These are phyloP conservation scores for Fusarium sp. DNA, from an alignment of 2,329 filamentous ascomycete genomes.

Conservation along the genomic window DNA sequence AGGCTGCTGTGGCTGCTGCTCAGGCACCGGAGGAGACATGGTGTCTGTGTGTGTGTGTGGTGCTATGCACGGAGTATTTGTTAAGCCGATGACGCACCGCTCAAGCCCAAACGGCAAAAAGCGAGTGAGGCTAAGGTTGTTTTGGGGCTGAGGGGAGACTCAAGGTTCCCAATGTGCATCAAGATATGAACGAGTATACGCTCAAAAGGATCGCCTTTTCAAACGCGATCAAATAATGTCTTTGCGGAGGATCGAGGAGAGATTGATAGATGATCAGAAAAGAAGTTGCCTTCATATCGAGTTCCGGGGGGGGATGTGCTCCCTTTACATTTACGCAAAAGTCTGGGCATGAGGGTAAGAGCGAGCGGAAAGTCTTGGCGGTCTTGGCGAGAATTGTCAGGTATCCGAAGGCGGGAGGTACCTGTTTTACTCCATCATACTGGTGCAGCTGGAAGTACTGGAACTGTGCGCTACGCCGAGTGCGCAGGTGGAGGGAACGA, in stretches of 20 bases:
- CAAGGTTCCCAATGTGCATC: background rate
- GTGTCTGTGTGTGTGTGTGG: background rate
- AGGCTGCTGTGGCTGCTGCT: constrained; percentile 37
- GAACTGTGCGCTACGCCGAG: constrained; percentile 27
- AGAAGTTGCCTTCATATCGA: constrained; percentile 37
- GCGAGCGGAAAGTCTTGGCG: constrained; percentile 55
- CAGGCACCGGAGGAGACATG: constrained; percentile 51
- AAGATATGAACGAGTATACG: background rate
- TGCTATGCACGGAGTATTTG: constrained; percentile 31
- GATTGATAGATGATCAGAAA: constrained; percentile 37
- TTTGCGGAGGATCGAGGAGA: constrained; percentile 3
- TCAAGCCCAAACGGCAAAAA: constrained; percentile 21
- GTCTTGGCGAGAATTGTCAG: constrained; percentile 44
- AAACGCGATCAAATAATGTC: background rate
- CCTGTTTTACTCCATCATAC: background rate
- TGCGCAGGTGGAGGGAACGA: constrained; percentile 43
- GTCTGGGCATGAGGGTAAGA: constrained; percentile 51
- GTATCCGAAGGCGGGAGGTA: constrained; percentile 33
- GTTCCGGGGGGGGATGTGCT: constrained; percentile 47
- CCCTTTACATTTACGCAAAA: constrained; percentile 53
- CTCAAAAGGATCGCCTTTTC: background rate
- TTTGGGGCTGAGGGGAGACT: background rate
- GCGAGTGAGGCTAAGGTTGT: constrained; percentile 26
- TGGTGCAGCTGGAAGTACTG: constrained; percentile 9
- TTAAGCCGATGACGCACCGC: constrained; percentile 34